Evolutionary conservation across 2,329 filamentous ascomycete genomes (phyloP), one percentile per base, ranked within the genome.

Genomic region (Arthrobotrys conoides): DNA sequence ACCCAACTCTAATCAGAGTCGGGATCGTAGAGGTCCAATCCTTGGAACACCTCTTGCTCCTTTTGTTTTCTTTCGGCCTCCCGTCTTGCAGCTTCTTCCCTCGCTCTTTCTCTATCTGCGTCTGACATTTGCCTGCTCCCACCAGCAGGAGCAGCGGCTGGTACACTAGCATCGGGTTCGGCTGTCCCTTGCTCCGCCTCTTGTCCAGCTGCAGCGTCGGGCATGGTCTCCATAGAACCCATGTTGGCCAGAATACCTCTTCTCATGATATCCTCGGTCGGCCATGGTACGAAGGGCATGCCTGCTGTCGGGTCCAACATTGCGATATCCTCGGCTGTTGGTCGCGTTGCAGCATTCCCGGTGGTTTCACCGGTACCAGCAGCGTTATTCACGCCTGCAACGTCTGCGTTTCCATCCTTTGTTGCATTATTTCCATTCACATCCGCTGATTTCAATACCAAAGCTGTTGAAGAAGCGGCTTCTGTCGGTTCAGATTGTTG

Each of bases 271-370:
- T 91, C 89, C 80, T 93, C 90, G 30, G 86, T 87, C 0, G 93
- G 93, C 93, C 93, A 96, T 0, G 93, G 93, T 57, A 90, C 87
- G 85, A 94, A 96, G 44, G 88, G 83, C 53, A 85, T 86, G 9
- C 88, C 87, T 8, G 87, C 87, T 18, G 87, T 84, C 0, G 89
- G 88, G 82, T 91, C 90, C 55, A 87, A 81, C 81, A 83, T 85
- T 57, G 82, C 82, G 51, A 83, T 82, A 44, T 86, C 84, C 33
- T 83, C 82, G 3, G 83, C 81, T 3, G 83, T 83, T 27, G 85
- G 83, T 27, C 82, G 81, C 44, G 70, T 72, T 0, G 69, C 70
- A 6, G 76, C 63, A 14, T 79, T 79, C 3, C 48, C 76, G 12
- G 59, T 76, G 2, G 38, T 51, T 65, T 76, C 53, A 76, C 81